Conservation (phyloP, 352 stramenopile genomes). For the Phytophthora foliorum region DNA sequence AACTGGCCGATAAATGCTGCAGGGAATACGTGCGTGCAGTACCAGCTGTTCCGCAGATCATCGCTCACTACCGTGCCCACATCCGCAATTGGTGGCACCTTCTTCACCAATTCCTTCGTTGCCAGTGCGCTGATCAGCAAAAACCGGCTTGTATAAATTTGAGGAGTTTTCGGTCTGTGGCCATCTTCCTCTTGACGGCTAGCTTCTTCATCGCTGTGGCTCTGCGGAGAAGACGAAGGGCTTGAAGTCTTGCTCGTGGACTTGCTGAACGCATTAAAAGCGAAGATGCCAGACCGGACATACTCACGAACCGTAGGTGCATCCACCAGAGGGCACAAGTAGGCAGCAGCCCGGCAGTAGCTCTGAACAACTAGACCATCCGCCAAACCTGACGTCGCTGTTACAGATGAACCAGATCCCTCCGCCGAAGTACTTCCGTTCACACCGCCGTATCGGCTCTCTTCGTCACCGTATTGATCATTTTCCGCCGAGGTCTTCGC, state of each 20-base stretch:
- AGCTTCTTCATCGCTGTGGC: conserved; percentile 24
- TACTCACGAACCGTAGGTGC: conserved; percentile 55
- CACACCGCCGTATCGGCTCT: conserved; percentile 55
- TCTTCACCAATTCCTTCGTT: conserved; percentile 73
- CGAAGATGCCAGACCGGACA: conserved; percentile 80
- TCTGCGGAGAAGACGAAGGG: conserved; percentile 18
- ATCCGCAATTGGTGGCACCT: conserved; percentile 62
- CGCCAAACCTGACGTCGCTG: conserved; percentile 41
- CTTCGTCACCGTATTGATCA: conserved; percentile 75
- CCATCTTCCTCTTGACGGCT: conserved; percentile 3
- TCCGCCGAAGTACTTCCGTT: conserved; percentile 16
- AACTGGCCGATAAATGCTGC: conserved; percentile 83
- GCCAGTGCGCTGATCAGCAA: conserved; percentile 77
- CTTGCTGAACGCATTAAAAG: conserved; percentile 37
- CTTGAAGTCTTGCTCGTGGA: conserved; percentile 10
- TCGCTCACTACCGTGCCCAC: conserved; percentile 39
- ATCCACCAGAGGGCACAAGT: conserved; percentile 71
- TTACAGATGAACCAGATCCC: conserved; percentile 13
- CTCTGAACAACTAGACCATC: conserved; percentile 78
- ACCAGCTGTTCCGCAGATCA: conserved; percentile 68
- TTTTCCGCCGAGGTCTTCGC: conserved; percentile 72
- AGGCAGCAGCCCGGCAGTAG: conserved; percentile 81
- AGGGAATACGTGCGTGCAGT: conserved; percentile 72
- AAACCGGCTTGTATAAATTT: conserved; percentile 67
- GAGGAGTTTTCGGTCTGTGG: conserved; percentile 6